Evolutionary conservation across 805 yeast genomes (phyloP).

Genomic region (Cyberlindnera sargentensis): DNA sequence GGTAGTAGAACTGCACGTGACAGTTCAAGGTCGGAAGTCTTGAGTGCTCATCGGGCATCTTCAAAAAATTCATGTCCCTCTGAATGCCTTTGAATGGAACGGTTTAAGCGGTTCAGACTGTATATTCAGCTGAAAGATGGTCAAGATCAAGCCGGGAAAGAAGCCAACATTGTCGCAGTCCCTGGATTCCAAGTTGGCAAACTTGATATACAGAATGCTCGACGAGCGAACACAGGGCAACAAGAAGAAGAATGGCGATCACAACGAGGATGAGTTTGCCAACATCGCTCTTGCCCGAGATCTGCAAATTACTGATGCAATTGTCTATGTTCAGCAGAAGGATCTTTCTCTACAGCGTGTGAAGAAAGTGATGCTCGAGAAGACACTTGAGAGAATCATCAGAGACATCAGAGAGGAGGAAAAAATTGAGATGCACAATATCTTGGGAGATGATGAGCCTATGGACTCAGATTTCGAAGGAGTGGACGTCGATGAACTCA

Average conservation of each 20-base stretch:
- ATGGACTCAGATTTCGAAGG: constrained; percentile 31
- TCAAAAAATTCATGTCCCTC: too few relatives aligned
- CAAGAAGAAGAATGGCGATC: constrained; percentile 24
- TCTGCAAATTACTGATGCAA: constrained; percentile 41
- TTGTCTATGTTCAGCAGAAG: constrained; percentile 53
- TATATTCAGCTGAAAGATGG: constrained; percentile 22
- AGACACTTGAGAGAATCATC: constrained; percentile 56
- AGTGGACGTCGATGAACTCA: constrained; percentile 37
- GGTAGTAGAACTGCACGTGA: too few relatives aligned
- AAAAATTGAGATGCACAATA: constrained; percentile 35
- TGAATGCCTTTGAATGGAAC: too few relatives aligned
- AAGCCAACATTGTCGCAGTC: constrained; percentile 23
- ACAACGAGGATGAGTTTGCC: constrained; percentile 26
- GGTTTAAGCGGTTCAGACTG: too few relatives aligned
- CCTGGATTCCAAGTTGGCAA: constrained; percentile 51
- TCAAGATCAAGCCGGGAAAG: constrained; percentile 22
- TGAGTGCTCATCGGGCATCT: too few relatives aligned
- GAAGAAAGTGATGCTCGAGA: constrained; percentile 57
- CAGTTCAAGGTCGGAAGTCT: too few relatives aligned
- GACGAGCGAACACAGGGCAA: constrained; percentile 51
- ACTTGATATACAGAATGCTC: constrained; percentile 46
- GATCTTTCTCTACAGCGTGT: constrained; percentile 65
- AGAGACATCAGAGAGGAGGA: constrained; percentile 53
- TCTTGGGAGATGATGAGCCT: constrained; percentile 24
- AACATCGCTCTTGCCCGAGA: constrained; percentile 58